Percentiles rank a stretch among this genome's conserved stretches.
Conservation (phyloP, 192 early-diverging fungal species). For the Coemansia sp. region DNA sequence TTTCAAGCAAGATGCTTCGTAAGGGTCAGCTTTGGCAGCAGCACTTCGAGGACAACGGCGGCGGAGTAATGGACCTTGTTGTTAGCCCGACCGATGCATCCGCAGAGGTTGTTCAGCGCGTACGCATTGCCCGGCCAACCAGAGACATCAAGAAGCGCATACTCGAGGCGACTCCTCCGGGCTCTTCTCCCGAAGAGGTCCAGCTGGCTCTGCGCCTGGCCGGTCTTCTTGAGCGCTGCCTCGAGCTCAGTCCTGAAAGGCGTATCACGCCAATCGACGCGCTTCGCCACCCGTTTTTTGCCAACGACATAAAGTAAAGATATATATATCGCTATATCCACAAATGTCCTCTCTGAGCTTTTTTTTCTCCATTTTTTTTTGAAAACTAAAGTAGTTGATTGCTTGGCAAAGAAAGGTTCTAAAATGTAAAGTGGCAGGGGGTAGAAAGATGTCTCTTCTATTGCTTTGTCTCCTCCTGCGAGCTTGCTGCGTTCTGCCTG, state of each 20-base stretch:
- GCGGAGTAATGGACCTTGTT: constrained; percentile 42
- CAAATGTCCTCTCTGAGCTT: too few species aligned
- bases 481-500: constrained; percentile 4
- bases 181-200: constrained; percentile 28
- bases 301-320: too few species aligned
- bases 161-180: constrained; percentile 53
- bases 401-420: background rate
- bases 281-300: constrained; percentile 81
- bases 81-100: constrained; percentile 52
- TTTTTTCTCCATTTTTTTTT: too few species aligned
- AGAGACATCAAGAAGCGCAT: constrained; percentile 71
- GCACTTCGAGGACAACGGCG: constrained; percentile 82
- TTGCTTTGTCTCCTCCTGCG: background rate
- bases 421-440: too few species aligned
- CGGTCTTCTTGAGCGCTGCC: constrained; percentile 80
- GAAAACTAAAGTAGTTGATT: too few species aligned
- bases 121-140: constrained; percentile 63
- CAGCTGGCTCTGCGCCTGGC: constrained; percentile 66
- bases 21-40: constrained; percentile 76
- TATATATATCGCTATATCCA: too few species aligned
- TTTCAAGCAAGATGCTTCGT: constrained; percentile 78
- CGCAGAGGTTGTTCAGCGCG: constrained; percentile 66
- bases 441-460: too few species aligned
- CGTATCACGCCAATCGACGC: constrained; percentile 84
- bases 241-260: constrained; percentile 84